Conservation (phyloP, 495 filamentous ascomycete genomes). For the Lasiosphaeriaceae sp. region DNA sequence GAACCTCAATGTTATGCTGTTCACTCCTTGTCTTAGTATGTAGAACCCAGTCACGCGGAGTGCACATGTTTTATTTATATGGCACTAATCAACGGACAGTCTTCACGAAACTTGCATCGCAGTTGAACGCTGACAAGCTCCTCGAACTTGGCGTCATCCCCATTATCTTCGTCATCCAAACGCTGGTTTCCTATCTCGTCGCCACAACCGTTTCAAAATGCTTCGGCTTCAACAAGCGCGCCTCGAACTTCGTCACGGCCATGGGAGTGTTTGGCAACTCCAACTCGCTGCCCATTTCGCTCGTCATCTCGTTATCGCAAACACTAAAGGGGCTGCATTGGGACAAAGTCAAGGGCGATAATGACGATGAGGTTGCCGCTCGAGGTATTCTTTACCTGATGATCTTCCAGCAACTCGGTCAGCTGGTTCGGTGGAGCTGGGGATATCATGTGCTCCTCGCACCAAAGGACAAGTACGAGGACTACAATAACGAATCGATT, state of each 20-base stretch:
- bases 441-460: constrained; percentile 90
- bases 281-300: constrained; percentile 94
- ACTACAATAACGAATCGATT: constrained; percentile 50
- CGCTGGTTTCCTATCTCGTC: constrained; percentile 74
- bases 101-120: constrained; percentile 95
- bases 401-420: constrained; percentile 96
- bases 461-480: constrained; percentile 66
- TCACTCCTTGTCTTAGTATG: constrained; percentile 95
- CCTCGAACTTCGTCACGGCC: constrained; percentile 88
- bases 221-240: constrained; percentile 77
- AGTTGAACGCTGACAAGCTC: constrained; percentile 86
- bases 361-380: constrained; percentile 90
- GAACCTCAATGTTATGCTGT: constrained; percentile 88
- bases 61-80: neutral
- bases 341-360: constrained; percentile 85
- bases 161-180: constrained; percentile 85
- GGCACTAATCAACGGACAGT: constrained; percentile 49
- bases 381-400: constrained; percentile 92
- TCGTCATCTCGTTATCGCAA: constrained; percentile 88
- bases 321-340: constrained; percentile 90
- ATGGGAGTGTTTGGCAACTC: constrained; percentile 99
- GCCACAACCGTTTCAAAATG: constrained; percentile 63
- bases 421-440: constrained; percentile 96
- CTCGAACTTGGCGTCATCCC: constrained; percentile 89
- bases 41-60: neutral